These are phyloP conservation scores for Haberlea rhodopensis DNA, from an alignment of 257 asterid genomes.

Conservation along the genomic window DNA sequence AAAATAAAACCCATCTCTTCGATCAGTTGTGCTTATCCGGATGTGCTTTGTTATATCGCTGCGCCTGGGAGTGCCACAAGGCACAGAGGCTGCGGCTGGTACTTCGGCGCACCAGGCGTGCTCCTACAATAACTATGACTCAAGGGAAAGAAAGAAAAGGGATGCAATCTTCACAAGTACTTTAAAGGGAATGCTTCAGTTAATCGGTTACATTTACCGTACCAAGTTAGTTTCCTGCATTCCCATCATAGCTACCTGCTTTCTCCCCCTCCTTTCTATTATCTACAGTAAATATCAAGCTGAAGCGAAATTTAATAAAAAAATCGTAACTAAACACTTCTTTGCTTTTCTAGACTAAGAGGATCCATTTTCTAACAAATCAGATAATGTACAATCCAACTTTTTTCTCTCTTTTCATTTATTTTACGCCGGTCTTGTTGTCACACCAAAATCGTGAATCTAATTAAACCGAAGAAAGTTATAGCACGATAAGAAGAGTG, in stretches of 20 bases:
- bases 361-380: not conserved
- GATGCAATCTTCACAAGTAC: slow-evolving; percentile 2
- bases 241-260: not conserved
- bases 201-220: too few species aligned
- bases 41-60: too few species aligned
- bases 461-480: not conserved
- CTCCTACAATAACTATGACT: too few species aligned
- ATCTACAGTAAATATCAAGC: not conserved
- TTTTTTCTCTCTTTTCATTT: not conserved
- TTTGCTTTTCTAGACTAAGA: not conserved
- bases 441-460: not conserved
- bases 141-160: too few species aligned
- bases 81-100: too few species aligned
- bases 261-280: not conserved
- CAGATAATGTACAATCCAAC: not conserved
- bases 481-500: not conserved
- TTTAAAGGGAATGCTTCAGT: not conserved
- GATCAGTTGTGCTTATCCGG: too few species aligned
- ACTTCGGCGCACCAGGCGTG: too few species aligned
- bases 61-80: too few species aligned
- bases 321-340: not conserved
- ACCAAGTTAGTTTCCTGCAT: not conserved
- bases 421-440: not conserved
- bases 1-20: too few species aligned
- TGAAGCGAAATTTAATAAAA: not conserved